These are phyloP conservation scores for Claviceps sp. DNA, from an alignment of 2,329 filamentous ascomycete genomes.

Conservation along the genomic window DNA sequence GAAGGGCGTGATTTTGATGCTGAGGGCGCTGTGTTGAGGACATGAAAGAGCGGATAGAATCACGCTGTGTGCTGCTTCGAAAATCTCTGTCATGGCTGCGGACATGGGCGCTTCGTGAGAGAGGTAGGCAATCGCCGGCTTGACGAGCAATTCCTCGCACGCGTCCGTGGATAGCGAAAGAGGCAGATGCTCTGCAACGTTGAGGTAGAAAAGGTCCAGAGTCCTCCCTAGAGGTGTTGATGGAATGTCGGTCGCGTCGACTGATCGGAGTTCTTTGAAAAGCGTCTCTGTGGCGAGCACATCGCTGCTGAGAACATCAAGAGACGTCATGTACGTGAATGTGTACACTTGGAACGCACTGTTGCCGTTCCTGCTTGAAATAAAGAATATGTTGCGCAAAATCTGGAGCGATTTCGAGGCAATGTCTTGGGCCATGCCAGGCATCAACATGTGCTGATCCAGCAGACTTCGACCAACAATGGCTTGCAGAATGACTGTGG, in stretches of 20 bases:
- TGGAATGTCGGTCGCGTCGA: conserved; percentile 18
- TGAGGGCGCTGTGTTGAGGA: conserved; percentile 60
- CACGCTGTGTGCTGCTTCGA: conserved; percentile 77
- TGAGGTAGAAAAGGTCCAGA: conserved; percentile 80
- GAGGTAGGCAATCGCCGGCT: conserved; percentile 64
- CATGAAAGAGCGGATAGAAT: conserved; percentile 69
- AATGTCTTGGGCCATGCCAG: conserved; percentile 42
- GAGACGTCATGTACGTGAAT: conserved; percentile 69
- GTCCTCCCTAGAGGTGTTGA: conserved; percentile 44
- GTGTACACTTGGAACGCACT: conserved; percentile 70
- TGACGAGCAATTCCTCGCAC: conserved; percentile 61
- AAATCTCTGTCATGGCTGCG: conserved; percentile 44
- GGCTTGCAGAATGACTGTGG: conserved; percentile 61
- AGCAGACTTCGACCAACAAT: conserved; percentile 51
- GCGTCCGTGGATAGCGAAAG: conserved; percentile 50
- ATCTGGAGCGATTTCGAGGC: conserved; percentile 60
- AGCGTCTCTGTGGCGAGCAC: conserved; percentile 53
- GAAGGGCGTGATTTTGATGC: conserved; percentile 60
- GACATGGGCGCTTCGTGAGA: conserved; percentile 29
- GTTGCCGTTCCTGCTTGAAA: conserved; percentile 61
- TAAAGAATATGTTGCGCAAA: conserved; percentile 68
- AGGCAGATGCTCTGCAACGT: conserved; percentile 72
- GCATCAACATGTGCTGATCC: conserved; percentile 32
- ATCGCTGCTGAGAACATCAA: conserved; percentile 69
- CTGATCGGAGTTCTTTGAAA: conserved; percentile 44